phyloP scores from a whole-genome alignment of 164 flowering plant species.

The Chloranthus sessilifolius region DNA sequence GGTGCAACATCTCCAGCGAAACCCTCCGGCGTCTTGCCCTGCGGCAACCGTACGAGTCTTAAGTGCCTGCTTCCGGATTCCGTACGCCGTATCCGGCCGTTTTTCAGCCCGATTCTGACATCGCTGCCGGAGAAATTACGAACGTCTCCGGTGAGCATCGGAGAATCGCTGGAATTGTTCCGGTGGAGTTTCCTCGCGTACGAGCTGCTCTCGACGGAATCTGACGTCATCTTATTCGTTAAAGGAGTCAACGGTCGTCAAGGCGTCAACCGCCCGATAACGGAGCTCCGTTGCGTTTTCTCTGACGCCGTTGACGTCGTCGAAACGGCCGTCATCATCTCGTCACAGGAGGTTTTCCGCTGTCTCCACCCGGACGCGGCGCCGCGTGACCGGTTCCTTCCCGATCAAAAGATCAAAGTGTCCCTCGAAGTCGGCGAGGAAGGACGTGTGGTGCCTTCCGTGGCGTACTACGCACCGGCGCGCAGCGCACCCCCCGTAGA shows the following conservation, averaged over 20 bases:
- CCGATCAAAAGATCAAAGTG: conserved; percentile 20
- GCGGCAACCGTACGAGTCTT: conserved; percentile 28
- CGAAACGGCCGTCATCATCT: conserved; percentile 51
- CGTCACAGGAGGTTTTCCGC: conserved; percentile 78
- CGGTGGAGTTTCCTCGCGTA: conserved; percentile 57
- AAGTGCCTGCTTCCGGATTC: conserved; percentile 49
- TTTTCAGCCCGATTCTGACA: conserved; percentile 35
- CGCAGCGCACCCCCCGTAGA: conserved; percentile 6
- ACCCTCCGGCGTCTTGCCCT: conserved; percentile 33
- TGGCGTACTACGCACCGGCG: conserved; percentile 43
- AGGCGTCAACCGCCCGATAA: conserved; percentile 38
- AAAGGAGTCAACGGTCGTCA: conserved; percentile 69
- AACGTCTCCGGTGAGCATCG: neutral
- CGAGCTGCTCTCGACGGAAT: conserved; percentile 58
- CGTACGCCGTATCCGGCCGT: conserved; percentile 38
- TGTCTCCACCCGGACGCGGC: conserved; percentile 51
- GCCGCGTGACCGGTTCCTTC: conserved; percentile 10
- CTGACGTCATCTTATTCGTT: conserved; percentile 71
- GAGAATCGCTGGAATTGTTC: conserved; percentile 23
- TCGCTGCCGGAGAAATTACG: neutral
- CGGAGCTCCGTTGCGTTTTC: conserved; percentile 58
- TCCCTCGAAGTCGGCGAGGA: conserved; percentile 30
- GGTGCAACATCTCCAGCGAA: conserved; percentile 47
- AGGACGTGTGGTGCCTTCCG: conserved; percentile 36
- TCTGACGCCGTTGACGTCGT: conserved; percentile 16